A percentile compares a stretch with the other conserved stretches of the same genome.
phyloP scores from a whole-genome alignment of 148 eudicot genomes.

The Euryodendron excelsum region DNA sequence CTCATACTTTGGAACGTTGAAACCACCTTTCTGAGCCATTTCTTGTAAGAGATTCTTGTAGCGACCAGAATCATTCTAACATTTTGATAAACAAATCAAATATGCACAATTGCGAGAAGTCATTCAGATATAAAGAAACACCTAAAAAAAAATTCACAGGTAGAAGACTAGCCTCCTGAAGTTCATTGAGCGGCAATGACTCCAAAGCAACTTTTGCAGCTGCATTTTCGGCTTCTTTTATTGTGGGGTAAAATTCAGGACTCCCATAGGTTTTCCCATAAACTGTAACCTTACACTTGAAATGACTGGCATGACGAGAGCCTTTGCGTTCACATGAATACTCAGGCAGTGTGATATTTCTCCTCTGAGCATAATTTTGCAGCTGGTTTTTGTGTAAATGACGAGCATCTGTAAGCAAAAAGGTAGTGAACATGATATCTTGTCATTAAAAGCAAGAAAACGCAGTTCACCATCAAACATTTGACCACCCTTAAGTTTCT shows the following conservation, averaged over 20 bases:
- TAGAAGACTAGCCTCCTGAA: conserved; percentile 51
- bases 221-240: conserved; percentile 81
- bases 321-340: conserved; percentile 67
- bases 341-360: conserved; percentile 47
- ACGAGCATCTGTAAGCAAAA: conserved; percentile 38
- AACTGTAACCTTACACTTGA: conserved; percentile 54
- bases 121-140: neutral
- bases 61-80: conserved; percentile 51
- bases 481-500: neutral
- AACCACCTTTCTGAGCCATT: conserved; percentile 46
- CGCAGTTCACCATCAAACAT: neutral
- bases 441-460: neutral
- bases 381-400: conserved; percentile 65
- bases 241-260: conserved; percentile 39
- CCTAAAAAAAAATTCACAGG: neutral
- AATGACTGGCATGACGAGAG: conserved; percentile 66
- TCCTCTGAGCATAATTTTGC: conserved; percentile 68
- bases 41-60: conserved; percentile 72
- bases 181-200: conserved; percentile 36
- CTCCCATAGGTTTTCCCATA: conserved; percentile 51
- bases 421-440: neutral
- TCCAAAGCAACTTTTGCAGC: conserved; percentile 73
- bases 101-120: neutral
- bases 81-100: conserved; percentile 1
- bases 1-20: conserved; percentile 51